Base-by-base conservation (phyloP, 352 stramenopile species). In the Phytophthora aleatoria region DNA sequence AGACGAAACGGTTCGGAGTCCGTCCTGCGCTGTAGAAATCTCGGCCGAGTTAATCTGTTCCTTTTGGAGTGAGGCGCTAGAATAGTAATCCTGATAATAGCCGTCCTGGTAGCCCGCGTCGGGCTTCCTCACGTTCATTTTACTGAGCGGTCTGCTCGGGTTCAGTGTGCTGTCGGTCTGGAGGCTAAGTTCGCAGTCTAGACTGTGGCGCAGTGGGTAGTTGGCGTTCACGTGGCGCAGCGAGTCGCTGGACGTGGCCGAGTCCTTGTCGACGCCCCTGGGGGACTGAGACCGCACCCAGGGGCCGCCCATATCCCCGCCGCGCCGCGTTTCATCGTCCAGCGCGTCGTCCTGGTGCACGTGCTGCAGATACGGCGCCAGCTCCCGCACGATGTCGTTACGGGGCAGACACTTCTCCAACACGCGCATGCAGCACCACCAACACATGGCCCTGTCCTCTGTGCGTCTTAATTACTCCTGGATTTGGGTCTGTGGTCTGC, bases 381-480 rank as follows among this genome's bases (percentile, higher is more conserved):
- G 73, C 60, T 95, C 87, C 35, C 85, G 82, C 56, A 95, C 87
- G 35, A 95, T 95, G 64, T 95, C 87, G 63, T 95, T 95, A 28
- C 85, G 85, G 35, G 87, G 87, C 47, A 95, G 69, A 60, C 85
- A 94, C 57, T 91, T 91, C 63, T 95, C 87, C 63, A 95, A 57
- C 48, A 93, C 79, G 61, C 85, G 87, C 83, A 95, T 95, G 58
- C 87, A 95, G 68, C 87, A 95, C 85, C 87, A 92, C 87, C 87
- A 95, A 64, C 87, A 94, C 74, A 92, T 61, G 11, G 39, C 12
- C 30, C 16, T 8, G 24, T n/a, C 13, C 3, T 50, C 43, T 30
- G 43, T 33, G 43, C 12, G 35, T 41, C 35, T n/a, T n/a, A 41
- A 41, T 41, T 41, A 41, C 35, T 41, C 35, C 35, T 41, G 35